Evolutionary conservation across 148 eudicot species (phyloP).

Genomic region (Arbutus unedo): DNA sequence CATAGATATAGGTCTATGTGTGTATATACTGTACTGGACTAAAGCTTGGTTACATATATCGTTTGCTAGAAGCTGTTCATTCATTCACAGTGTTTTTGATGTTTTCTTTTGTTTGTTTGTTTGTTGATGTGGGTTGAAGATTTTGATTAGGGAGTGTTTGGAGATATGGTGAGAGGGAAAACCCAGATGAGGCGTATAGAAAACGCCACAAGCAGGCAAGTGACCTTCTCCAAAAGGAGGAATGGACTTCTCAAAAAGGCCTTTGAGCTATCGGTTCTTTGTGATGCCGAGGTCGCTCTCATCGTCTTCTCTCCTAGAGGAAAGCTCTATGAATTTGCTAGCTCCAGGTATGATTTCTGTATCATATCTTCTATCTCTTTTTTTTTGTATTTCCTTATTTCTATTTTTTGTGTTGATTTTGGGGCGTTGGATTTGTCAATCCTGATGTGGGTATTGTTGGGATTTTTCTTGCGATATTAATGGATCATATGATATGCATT

Average conservation of each 20-base stretch:
- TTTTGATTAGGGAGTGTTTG: neutral
- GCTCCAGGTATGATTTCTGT: conserved; percentile 29
- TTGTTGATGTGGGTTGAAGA: neutral
- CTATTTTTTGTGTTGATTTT: neutral
- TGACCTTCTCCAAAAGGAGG: conserved; percentile 47
- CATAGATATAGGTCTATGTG: neutral
- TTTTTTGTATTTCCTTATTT: no score
- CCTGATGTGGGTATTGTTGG: neutral
- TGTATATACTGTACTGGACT: neutral
- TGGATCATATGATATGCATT: neutral
- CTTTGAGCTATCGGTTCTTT: conserved; percentile 44
- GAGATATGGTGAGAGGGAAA: conserved; percentile 53
- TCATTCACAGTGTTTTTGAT: neutral
- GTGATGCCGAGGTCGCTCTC: conserved; percentile 53
- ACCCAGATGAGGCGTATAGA: conserved; percentile 62
- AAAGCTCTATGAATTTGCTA: conserved; percentile 54
- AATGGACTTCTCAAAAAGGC: conserved; percentile 48
- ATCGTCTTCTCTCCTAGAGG: conserved; percentile 56
- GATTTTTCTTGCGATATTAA: neutral
- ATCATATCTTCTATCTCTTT: neutral
- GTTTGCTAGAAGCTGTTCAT: no score
- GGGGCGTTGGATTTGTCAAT: neutral
- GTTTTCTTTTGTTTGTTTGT: neutral
- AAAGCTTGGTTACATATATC: neutral
- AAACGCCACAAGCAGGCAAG: conserved; percentile 62